Evolutionary conservation across 345 rosid species (phyloP).

Genomic region (Turnera subulata): DNA sequence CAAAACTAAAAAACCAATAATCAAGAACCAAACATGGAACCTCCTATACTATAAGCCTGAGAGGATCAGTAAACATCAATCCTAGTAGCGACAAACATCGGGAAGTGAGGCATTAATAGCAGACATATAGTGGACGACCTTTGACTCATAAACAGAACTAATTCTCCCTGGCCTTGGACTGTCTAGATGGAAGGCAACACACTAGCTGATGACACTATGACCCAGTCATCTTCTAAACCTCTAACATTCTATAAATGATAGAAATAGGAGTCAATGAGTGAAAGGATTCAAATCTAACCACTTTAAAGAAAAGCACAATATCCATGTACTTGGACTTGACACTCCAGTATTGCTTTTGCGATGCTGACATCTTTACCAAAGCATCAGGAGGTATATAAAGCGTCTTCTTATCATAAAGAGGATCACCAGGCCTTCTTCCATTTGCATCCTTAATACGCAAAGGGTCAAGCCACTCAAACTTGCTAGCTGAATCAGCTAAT

Average conservation of each 20-base stretch:
- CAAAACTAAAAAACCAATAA: constrained; percentile 1
- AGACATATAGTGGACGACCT: too few species aligned
- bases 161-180: too few species aligned
- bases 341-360: constrained; percentile 91
- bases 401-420: constrained; percentile 74
- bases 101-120: too few species aligned
- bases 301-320: constrained; percentile 89
- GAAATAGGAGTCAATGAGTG: too few species aligned
- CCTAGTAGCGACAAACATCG: neutral
- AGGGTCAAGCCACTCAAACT: constrained; percentile 92
- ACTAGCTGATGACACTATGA: too few species aligned
- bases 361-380: constrained; percentile 77
- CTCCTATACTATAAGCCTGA: neutral
- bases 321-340: constrained; percentile 87
- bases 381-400: constrained; percentile 71
- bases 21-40: too few species aligned
- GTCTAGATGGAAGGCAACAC: too few species aligned
- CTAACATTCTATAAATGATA: too few species aligned
- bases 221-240: too few species aligned
- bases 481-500: constrained; percentile 45
- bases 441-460: constrained; percentile 64
- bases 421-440: constrained; percentile 72
- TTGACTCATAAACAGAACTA: too few species aligned
- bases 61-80: neutral
- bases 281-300: constrained; percentile 45